Evolutionary conservation across 2,329 filamentous ascomycete species (phyloP), one percentile per base, ranked within the genome.

Genomic region (Cytospora schulzeri): DNA sequence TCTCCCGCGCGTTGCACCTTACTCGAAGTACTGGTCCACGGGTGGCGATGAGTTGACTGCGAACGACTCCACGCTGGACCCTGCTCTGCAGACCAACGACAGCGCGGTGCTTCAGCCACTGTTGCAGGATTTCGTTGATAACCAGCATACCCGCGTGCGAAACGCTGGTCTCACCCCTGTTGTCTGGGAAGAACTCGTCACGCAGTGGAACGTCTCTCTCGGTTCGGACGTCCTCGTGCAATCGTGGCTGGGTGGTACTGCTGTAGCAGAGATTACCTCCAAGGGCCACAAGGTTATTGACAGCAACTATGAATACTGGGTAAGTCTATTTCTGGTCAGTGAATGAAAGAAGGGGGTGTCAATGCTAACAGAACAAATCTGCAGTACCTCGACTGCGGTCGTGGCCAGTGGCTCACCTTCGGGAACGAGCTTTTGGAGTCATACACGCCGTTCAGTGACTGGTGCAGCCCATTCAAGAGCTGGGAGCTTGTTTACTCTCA

Each of bases 161-260:
- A 77, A 82, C 52, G 81, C 83, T 7, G 89, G 89, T 5, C 77
- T 96, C 59, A 85, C 83, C 6, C 91, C 92, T 0, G 79, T 96
- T 26, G 91, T 93, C 1, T 96, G 93, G 93, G 92, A 97, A 75
- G 93, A 96, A 76, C 92, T 95, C 82, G 80, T 92, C 1, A 79
- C 91, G 12, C 81, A 88, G 28, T 96, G 91, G 89, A 91, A 93
- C 73, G 78, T 95, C 54, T 90, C 85, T 0, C 78, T 96, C 7
- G 87, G 87, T 2, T 75, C 83, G 17, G 88, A 93, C 70, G 88
- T 91, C 0, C 81, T 96, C 15, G 83, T 96, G 6, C 93, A 96
- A 77, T 85, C 88, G 3, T 96, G 92, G 92, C 83, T 88, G 55
- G 88, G 86, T 56, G 83, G 84, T 26, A 78, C 78, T 14, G 85